These are phyloP conservation scores for Clonostachys rosea DNA, from an alignment of 2,329 filamentous ascomycete species.

Conservation along the genomic window DNA sequence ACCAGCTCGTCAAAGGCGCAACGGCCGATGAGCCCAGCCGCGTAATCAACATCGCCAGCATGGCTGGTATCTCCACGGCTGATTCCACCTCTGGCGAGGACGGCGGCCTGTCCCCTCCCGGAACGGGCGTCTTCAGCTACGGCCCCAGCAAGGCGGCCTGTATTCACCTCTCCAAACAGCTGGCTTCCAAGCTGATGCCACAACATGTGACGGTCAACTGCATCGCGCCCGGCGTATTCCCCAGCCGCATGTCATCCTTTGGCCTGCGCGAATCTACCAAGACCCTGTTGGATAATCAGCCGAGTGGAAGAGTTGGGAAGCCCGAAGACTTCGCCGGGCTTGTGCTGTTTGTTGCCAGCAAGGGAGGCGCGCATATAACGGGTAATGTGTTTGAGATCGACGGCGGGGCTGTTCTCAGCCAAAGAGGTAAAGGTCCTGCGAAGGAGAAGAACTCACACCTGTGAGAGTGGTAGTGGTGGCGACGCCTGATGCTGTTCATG, in stretches of 20 bases:
- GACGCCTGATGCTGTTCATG: too few relatives aligned
- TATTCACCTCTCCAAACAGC: slow-evolving; percentile 59
- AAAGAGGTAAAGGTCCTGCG: too few relatives aligned
- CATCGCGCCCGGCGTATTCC: slow-evolving; percentile 68
- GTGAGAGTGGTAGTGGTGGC: too few relatives aligned
- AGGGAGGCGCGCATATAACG: too few relatives aligned
- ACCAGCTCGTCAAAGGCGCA: slow-evolving; percentile 50
- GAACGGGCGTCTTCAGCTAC: slow-evolving; percentile 64
- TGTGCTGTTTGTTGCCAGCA: too few relatives aligned
- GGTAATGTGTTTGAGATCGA: too few relatives aligned
- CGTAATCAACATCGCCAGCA: slow-evolving; percentile 63
- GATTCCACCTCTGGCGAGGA: too few relatives aligned
- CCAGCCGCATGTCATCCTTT: slow-evolving; percentile 66
- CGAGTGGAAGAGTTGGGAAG: too few relatives aligned
- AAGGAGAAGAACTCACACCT: too few relatives aligned
- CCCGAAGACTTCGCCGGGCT: too few relatives aligned
- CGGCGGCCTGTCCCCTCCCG: slow-evolving; percentile 12
- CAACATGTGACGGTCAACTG: slow-evolving; percentile 57
- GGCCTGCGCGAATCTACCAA: slow-evolving; percentile 7
- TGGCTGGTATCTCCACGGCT: slow-evolving; percentile 57
- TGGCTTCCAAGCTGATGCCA: slow-evolving; percentile 50
- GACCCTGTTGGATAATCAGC: too few relatives aligned
- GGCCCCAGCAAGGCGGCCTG: slow-evolving; percentile 61
- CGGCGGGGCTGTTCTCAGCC: too few relatives aligned
- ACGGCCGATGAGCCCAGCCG: slow-evolving; percentile 41